Percentiles rank a stretch among this genome's conserved stretches.
Conservation (phyloP, 1,284 basidiomycete species). For the Cerrena zonata region DNA sequence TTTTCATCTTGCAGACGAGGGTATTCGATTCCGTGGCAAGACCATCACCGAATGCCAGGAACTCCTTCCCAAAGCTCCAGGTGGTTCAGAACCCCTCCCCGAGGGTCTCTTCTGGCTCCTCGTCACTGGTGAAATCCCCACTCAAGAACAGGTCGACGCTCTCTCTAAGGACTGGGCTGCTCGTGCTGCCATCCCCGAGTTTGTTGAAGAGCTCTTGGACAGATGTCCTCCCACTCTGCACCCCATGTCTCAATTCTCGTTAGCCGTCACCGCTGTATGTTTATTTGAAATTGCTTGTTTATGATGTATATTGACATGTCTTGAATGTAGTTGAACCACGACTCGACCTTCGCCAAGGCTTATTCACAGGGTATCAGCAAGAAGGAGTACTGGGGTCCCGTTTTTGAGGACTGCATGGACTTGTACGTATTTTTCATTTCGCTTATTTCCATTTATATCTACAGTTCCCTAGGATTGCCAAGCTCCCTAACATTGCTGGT, state of each 20-base stretch:
- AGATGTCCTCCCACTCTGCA: slow-evolving; percentile 89
- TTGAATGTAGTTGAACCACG: slow-evolving; percentile 80
- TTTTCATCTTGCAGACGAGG: slow-evolving; percentile 89
- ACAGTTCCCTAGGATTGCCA: slow-evolving; percentile 74
- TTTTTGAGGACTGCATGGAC: slow-evolving; percentile 96
- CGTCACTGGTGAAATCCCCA: slow-evolving; percentile 88
- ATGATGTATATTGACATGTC: too few species aligned
- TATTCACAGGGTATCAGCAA: slow-evolving; percentile 91
- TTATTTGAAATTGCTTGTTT: too few species aligned
- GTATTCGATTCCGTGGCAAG: slow-evolving; percentile 92
- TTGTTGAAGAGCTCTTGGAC: slow-evolving; percentile 91
- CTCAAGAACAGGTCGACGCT: slow-evolving; percentile 77
- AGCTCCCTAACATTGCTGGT: slow-evolving; percentile 94
- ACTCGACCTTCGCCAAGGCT: slow-evolving; percentile 94
- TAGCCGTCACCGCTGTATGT: slow-evolving; percentile 87
- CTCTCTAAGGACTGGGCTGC: slow-evolving; percentile 91
- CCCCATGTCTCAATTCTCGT: slow-evolving; percentile 94
- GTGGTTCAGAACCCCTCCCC: slow-evolving; percentile 85
- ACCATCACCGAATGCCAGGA: slow-evolving; percentile 87
- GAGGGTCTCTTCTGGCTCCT: slow-evolving; percentile 95
- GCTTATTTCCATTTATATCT: slow-evolving; percentile 2
- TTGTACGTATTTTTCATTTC: slow-evolving; percentile 45
- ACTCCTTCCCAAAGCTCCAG: slow-evolving; percentile 81
- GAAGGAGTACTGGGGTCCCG: slow-evolving; percentile 95
- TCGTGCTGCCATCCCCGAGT: slow-evolving; percentile 81